These are phyloP conservation scores for barley (Hordeum vulgare) DNA, from an alignment of 176 grass and related monocot species.

Conservation along the genomic window MorexV3_pseudomolecules_assembly NC_058523.1:59077859-59078358, in stretches of 20 bases:
- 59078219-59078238: slow-evolving; percentile 93
- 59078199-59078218: slow-evolving; percentile 98
- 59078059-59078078: slow-evolving; percentile 96
- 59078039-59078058: slow-evolving; percentile 96
- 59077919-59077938: slow-evolving; percentile 95
- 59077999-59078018: slow-evolving; percentile 92
- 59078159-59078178: slow-evolving; percentile 97
- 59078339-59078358: slow-evolving; percentile 96
- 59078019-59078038: slow-evolving; percentile 79
- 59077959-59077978: slow-evolving; percentile 82
- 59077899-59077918: slow-evolving; percentile 82
- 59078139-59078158: slow-evolving; percentile 94
- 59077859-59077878: slow-evolving; percentile 94
- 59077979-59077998: slow-evolving; percentile 84
- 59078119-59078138: slow-evolving; percentile 96
- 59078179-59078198: slow-evolving; percentile 94
- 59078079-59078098: slow-evolving; percentile 91
- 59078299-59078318: slow-evolving; percentile 99
- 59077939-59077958: slow-evolving; percentile 88
- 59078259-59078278: slow-evolving; percentile 97
- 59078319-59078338: slow-evolving; percentile 94
- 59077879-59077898: slow-evolving; percentile 90
- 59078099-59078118: slow-evolving; percentile 97
- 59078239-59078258: slow-evolving; percentile 99
- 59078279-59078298: slow-evolving; percentile 93